Conservation (phyloP, 2,329 filamentous ascomycete species). For the Aureobasidium sp. region DNA sequence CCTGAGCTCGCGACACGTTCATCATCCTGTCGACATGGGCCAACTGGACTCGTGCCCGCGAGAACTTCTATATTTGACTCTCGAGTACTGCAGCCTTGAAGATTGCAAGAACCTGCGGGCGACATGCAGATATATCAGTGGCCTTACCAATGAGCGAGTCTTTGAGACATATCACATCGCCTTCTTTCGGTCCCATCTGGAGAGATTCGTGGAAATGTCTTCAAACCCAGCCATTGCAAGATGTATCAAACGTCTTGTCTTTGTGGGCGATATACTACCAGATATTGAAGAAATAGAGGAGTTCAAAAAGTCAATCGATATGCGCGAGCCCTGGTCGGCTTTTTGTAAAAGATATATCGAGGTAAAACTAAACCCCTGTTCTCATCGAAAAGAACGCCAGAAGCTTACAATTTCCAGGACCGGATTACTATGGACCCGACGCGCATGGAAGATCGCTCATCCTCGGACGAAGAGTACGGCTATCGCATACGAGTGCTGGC, state of each 20-base stretch:
- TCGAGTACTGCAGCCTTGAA: conserved; percentile 20
- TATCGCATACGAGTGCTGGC: not conserved
- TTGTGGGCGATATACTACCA: conserved; percentile 25
- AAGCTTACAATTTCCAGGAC: not conserved
- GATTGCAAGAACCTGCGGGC: conserved; percentile 21
- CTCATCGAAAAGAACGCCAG: not conserved
- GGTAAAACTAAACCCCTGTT: not conserved
- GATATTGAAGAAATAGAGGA: conserved; percentile 10
- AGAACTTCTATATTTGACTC: conserved; percentile 25
- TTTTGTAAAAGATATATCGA: conserved; percentile 16
- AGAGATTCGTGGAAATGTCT: conserved; percentile 19
- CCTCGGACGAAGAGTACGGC: conserved; percentile 1
- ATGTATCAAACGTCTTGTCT: conserved; percentile 24
- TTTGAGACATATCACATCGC: conserved; percentile 24
- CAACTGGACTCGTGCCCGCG: conserved; percentile 20
- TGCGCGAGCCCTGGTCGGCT: conserved; percentile 6
- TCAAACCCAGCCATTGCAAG: conserved; percentile 19
- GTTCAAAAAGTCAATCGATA: conserved; percentile 15
- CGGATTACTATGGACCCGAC: not conserved
- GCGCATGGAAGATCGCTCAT: not conserved
- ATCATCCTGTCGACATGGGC: not conserved
- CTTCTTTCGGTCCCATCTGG: conserved; percentile 21
- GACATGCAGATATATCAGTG: conserved; percentile 18
- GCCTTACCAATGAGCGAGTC: conserved; percentile 20
- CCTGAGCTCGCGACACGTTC: not conserved